phyloP scores from a whole-genome alignment of 768 basidiomycete species.

The Termitomyces sp. region DNA sequence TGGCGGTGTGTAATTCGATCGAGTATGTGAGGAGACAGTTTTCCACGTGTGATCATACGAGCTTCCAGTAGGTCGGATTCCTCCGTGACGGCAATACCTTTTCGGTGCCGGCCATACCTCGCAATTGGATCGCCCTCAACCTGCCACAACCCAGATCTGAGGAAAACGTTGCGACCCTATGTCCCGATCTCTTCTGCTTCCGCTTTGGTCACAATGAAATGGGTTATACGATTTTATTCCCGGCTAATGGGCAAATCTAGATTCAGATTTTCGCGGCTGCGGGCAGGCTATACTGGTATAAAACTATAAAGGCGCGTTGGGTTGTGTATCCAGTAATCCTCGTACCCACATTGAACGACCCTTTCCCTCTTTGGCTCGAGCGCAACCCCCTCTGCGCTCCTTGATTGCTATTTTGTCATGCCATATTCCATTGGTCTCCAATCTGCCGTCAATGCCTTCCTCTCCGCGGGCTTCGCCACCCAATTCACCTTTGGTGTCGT shows the following conservation, averaged over 20 bases:
- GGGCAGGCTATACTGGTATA: conserved; percentile 21
- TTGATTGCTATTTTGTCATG: conserved; percentile 27
- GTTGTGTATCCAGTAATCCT: conserved; percentile 21
- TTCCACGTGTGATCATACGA: conserved; percentile 15
- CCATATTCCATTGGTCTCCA: conserved; percentile 47
- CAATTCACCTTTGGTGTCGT: conserved; percentile 44
- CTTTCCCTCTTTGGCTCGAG: conserved; percentile 18
- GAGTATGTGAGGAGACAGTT: conserved; percentile 9
- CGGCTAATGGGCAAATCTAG: conserved; percentile 13
- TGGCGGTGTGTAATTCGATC: conserved; percentile 12
- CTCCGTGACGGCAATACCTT: conserved; percentile 14
- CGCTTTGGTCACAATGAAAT: conserved; percentile 12
- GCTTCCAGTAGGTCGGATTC: conserved; percentile 9
- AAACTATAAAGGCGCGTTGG: conserved; percentile 22
- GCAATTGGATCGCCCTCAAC: conserved; percentile 9
- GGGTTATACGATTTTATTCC: conserved; percentile 8
- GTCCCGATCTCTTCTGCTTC: conserved; percentile 15
- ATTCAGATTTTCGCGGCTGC: conserved; percentile 23
- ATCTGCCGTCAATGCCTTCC: conserved; percentile 41
- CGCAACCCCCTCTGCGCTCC: conserved; percentile 20
- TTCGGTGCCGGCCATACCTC: conserved; percentile 17
- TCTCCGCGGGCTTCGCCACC: conserved; percentile 43
- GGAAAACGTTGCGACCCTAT: conserved; percentile 8
- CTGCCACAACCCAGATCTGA: conserved; percentile 10
- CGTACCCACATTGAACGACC: conserved; percentile 11